Percentiles rank a stretch among this genome's conserved stretches.
phyloP scores from a whole-genome alignment of 2,329 filamentous ascomycete genomes.

The Sphaerostilbella broomeana region DNA sequence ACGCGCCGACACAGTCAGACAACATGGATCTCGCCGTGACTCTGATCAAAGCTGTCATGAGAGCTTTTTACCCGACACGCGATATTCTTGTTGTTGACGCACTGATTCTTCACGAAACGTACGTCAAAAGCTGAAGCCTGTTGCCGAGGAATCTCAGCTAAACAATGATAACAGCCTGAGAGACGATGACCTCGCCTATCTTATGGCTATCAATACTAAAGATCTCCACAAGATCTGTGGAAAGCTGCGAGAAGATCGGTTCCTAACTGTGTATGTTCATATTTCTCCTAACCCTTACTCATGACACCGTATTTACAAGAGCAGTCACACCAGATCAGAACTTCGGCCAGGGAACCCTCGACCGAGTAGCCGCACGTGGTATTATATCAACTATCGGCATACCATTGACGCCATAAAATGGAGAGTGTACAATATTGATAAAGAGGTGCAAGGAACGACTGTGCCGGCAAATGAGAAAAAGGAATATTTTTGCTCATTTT shows the following conservation, averaged over 20 bases:
- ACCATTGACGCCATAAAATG: constrained; percentile 97
- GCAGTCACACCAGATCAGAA: constrained; percentile 59
- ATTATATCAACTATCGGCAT: constrained; percentile 91
- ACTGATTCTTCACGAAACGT: constrained; percentile 75
- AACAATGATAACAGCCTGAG: constrained; percentile 68
- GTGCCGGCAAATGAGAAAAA: constrained; percentile 80
- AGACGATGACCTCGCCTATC: constrained; percentile 78
- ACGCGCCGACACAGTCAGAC: constrained; percentile 1
- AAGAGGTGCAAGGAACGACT: constrained; percentile 77
- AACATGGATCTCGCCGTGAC: constrained; percentile 56
- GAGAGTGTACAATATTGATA: constrained; percentile 80
- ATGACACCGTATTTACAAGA: too few species aligned
- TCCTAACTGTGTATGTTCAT: constrained; percentile 69
- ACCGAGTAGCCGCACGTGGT: constrained; percentile 83
- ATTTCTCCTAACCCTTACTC: too few species aligned
- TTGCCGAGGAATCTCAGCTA: too few species aligned
- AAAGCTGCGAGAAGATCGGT: constrained; percentile 75
- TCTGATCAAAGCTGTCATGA: constrained; percentile 77
- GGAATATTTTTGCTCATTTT: constrained; percentile 79
- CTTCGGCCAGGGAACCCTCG: constrained; percentile 74
- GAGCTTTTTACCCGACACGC: constrained; percentile 80
- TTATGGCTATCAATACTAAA: constrained; percentile 86
- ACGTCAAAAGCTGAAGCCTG: too few species aligned
- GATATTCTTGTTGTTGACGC: constrained; percentile 82
- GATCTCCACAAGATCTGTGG: constrained; percentile 86